Evolutionary conservation across 495 filamentous ascomycete species (phyloP).

Genomic region (Daldinia decipiens): DNA sequence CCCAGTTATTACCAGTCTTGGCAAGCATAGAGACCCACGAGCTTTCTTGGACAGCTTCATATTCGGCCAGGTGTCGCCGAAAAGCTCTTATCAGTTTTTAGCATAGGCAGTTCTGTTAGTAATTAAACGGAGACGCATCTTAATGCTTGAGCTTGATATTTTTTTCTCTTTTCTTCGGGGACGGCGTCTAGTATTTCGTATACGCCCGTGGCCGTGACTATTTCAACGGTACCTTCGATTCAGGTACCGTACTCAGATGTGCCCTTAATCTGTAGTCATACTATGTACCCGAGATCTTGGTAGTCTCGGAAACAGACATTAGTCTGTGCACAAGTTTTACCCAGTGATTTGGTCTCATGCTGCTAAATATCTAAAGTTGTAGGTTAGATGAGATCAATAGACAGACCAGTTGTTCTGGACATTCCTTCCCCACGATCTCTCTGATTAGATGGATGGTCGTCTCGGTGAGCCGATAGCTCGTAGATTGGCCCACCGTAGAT

Average conservation of each 20-base stretch:
- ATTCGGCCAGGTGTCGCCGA: conserved; percentile 41
- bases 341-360: conserved; percentile 28
- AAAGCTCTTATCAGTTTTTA: conserved; percentile 26
- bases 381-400: conserved; percentile 27
- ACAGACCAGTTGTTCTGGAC: conserved; percentile 29
- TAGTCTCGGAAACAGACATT: conserved; percentile 1
- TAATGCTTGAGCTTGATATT: background rate
- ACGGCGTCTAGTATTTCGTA: conserved; percentile 15
- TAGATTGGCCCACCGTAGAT: conserved; percentile 27
- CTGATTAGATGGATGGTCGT: conserved; percentile 34
- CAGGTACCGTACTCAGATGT: conserved; percentile 3
- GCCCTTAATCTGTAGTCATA: background rate
- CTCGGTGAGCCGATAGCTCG: conserved; percentile 22
- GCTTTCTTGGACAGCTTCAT: conserved; percentile 37
- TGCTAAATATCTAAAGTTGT: conserved; percentile 25
- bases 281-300: conserved; percentile 9
- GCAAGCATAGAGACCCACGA: conserved; percentile 39
- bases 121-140: conserved; percentile 16
- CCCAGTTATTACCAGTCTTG: conserved; percentile 35
- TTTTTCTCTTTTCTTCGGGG: background rate
- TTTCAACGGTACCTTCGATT: background rate
- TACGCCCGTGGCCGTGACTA: conserved; percentile 2
- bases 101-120: conserved; percentile 14
- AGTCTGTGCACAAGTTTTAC: background rate
- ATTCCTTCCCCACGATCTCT: conserved; percentile 33